These are phyloP conservation scores for Raphanus raphanistrum DNA, from an alignment of 345 rosid species.

Conservation along the genomic window DNA sequence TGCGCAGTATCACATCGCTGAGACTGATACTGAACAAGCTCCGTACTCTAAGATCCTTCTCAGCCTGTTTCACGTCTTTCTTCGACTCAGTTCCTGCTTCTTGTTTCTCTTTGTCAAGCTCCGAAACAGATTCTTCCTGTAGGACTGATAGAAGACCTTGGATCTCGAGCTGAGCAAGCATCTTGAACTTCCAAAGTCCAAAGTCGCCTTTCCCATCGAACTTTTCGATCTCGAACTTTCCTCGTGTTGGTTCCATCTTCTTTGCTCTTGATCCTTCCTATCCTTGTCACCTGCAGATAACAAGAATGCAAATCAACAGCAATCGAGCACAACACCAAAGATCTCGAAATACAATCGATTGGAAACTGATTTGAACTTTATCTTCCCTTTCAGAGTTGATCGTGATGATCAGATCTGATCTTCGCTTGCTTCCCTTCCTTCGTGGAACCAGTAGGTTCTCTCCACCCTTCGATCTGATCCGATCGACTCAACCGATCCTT, in stretches of 20 bases:
- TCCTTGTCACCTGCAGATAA: not conserved
- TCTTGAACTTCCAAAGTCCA: not conserved
- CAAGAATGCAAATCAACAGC: not conserved
- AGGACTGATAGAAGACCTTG: not conserved
- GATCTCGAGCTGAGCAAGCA: not conserved
- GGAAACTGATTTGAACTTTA: not conserved
- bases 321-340: not conserved
- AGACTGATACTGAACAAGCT: no score
- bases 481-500: no score
- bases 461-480: not conserved
- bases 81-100: not conserved
- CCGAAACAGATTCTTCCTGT: not conserved
- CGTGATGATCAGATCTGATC: not conserved
- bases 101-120: not conserved
- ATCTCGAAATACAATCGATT: not conserved
- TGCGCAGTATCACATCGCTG: no score
- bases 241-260: not conserved
- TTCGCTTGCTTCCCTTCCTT: no score
- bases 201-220: not conserved
- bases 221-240: no score
- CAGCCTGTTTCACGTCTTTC: not conserved
- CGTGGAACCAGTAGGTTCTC: not conserved
- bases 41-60: no score
- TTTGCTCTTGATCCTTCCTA: not conserved
- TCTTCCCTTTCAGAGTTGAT: not conserved